A percentile compares a stretch with the other conserved stretches of the same genome.
phyloP scores from a whole-genome alignment of 345 rosid species.

The Eucalyptus guilfoylei region DNA sequence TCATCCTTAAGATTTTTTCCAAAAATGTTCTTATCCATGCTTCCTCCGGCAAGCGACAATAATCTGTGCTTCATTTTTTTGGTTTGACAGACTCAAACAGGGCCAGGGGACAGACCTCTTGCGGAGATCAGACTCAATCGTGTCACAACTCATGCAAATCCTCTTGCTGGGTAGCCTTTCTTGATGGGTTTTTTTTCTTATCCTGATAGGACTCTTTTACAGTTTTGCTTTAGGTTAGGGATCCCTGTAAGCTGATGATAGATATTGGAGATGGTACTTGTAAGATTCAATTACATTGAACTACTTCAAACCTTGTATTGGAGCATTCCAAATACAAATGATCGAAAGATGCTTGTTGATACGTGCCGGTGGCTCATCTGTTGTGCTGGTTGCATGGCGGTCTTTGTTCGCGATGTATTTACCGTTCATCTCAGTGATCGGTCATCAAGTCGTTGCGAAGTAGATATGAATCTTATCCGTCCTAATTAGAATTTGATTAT shows the following conservation, averaged over 20 bases:
- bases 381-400: neutral
- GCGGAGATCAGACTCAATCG: slow-evolving; percentile 97
- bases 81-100: slow-evolving; percentile 70
- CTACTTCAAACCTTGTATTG: neutral
- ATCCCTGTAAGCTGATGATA: neutral
- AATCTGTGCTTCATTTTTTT: neutral
- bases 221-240: neutral
- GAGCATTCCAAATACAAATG: neutral
- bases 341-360: neutral
- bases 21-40: neutral
- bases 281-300: neutral
- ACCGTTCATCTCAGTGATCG: neutral
- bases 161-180: slow-evolving; percentile 63
- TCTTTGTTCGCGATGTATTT: neutral
- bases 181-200: neutral
- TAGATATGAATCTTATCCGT: neutral
- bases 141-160: slow-evolving; percentile 91
- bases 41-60: neutral
- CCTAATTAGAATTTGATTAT: neutral
- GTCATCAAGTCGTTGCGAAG: neutral
- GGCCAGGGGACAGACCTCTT: slow-evolving; percentile 85
- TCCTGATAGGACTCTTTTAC: neutral
- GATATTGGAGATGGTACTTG: neutral
- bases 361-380: neutral
- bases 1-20: neutral